Conservation (phyloP, 352 stramenopile genomes). For the Globisporangium orthogonon region DNA sequence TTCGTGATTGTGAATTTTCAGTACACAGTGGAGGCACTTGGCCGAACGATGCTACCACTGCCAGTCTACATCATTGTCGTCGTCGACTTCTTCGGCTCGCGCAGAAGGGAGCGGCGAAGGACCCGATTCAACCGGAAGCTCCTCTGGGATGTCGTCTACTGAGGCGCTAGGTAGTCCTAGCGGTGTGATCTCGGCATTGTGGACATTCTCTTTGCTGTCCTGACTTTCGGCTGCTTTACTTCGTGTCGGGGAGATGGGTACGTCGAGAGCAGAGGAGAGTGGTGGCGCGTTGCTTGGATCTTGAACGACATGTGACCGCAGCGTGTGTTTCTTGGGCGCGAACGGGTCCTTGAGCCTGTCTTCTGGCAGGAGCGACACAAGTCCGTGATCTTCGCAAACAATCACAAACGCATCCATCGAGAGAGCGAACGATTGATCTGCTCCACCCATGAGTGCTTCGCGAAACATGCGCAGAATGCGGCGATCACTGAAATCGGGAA, state of each 20-base stretch:
- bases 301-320: not conserved
- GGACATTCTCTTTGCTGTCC: not conserved
- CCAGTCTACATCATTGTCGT: constrained; percentile 29
- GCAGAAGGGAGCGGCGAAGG: not conserved
- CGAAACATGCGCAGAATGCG: constrained; percentile 74
- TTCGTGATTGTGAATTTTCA: too few relatives aligned
- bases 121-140: constrained; percentile 12
- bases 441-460: constrained; percentile 53
- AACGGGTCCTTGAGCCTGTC: constrained; percentile 57
- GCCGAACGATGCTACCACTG: constrained; percentile 15
- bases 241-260: constrained; percentile 3
- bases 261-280: constrained; percentile 3
- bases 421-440: constrained; percentile 62
- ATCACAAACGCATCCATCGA: constrained; percentile 65
- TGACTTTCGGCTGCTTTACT: not conserved
- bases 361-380: constrained; percentile 57
- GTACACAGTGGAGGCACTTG: too few relatives aligned
- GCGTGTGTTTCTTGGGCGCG: not conserved
- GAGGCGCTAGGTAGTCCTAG: constrained; percentile 3
- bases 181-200: not conserved
- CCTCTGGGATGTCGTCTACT: constrained; percentile 29
- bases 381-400: constrained; percentile 65
- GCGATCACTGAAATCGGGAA: constrained; percentile 57
- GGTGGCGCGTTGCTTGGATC: not conserved
- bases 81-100: constrained; percentile 39